phyloP scores from a whole-genome alignment of 257 asterid genomes.

The Petunia secreta region DNA sequence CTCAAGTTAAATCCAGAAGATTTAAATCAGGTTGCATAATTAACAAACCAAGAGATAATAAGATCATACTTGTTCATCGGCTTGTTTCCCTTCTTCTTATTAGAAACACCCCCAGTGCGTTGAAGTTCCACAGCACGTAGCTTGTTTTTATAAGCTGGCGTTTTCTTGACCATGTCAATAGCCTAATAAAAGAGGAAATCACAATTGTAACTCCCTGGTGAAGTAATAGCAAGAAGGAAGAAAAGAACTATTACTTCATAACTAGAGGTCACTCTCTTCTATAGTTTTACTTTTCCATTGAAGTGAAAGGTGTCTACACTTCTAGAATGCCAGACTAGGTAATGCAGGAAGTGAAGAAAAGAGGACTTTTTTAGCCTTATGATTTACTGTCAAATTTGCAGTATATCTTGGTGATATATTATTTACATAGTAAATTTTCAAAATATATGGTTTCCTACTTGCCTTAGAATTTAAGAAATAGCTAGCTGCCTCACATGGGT shows the following conservation, averaged over 20 bases:
- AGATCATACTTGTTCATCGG: slow-evolving; percentile 69
- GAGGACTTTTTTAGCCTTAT: not conserved
- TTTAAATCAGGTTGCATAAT: not conserved
- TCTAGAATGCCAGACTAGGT: not conserved
- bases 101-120: slow-evolving; percentile 83
- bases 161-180: slow-evolving; percentile 92
- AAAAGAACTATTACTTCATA: not conserved
- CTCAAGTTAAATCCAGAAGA: slow-evolving; percentile 7
- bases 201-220: not conserved
- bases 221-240: not conserved
- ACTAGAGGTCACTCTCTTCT: not conserved
- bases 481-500: not conserved
- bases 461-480: not conserved
- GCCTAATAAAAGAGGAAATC: slow-evolving; percentile 59
- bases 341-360: not conserved
- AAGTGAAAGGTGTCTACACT: too few relatives aligned
- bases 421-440: not conserved
- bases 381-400: not conserved
- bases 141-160: slow-evolving; percentile 95
- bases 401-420: not conserved
- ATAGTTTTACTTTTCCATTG: not conserved
- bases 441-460: not conserved
- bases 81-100: slow-evolving; percentile 79
- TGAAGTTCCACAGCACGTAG: slow-evolving; percentile 90
- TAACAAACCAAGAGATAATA: slow-evolving; percentile 17